Conservation (phyloP, 2,329 filamentous ascomycete genomes). For the Penicillium olsonii region DNA sequence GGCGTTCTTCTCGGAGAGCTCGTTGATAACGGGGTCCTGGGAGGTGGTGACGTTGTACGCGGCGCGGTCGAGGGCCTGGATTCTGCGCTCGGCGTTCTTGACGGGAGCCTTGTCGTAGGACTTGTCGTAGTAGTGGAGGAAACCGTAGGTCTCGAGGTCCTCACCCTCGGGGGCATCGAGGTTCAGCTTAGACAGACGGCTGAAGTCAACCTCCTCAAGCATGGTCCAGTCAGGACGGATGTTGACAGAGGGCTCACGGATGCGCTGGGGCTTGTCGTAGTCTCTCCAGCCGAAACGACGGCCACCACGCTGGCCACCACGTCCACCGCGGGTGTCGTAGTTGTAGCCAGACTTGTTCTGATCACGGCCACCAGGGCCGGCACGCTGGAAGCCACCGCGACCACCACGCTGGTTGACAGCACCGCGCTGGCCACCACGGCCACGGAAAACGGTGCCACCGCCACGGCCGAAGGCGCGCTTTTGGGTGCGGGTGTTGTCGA, state of each 20-base stretch:
- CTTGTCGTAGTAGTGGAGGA: conserved; percentile 98
- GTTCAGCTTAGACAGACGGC: conserved; percentile 91
- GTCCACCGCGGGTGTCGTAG: conserved; percentile 70
- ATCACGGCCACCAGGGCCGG: conserved; percentile 65
- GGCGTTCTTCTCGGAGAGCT: conserved; percentile 92
- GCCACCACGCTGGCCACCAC: conserved; percentile 66
- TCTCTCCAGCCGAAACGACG: conserved; percentile 98
- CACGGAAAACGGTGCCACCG: conserved; percentile 85
- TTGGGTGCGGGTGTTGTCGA: conserved; percentile 89
- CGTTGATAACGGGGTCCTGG: conserved; percentile 93
- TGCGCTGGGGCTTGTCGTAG: conserved; percentile 95
- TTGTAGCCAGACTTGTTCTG: conserved; percentile 58
- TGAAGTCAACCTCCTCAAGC: conserved; percentile 98
- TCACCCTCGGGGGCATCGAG: conserved; percentile 93
- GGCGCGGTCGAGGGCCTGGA: conserved; percentile 86
- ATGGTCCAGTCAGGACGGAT: conserved; percentile 95
- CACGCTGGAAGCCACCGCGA: conserved; percentile 72
- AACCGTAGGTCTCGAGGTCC: conserved; percentile 92
- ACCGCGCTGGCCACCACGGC: conserved; percentile 69
- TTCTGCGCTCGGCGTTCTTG: conserved; percentile 83
- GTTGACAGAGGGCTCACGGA: conserved; percentile 93
- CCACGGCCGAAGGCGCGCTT: conserved; percentile 83
- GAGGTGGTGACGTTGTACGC: conserved; percentile 98
- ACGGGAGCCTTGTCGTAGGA: conserved; percentile 91
- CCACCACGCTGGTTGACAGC: conserved; percentile 72